Conservation (phyloP, 2,329 filamentous ascomycete genomes). For the Penicillium brevicompactum region DNA sequence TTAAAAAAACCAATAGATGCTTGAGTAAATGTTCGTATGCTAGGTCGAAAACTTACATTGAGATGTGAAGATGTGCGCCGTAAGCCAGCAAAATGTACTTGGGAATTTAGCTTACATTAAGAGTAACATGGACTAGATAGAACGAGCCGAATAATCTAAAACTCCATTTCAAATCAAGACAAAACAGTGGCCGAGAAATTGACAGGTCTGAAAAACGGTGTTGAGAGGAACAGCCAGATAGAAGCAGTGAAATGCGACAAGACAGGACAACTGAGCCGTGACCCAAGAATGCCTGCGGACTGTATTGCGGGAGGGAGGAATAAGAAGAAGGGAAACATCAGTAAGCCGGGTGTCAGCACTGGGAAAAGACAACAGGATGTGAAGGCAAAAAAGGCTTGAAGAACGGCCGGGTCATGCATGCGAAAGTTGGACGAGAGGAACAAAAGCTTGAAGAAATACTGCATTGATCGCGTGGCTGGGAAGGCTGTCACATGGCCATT, state of each 20-base stretch:
- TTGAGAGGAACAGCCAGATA: slow-evolving; percentile 8
- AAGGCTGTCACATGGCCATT: slow-evolving; percentile 78
- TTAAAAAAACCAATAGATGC: not conserved
- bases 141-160: slow-evolving; percentile 6
- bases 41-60: not conserved
- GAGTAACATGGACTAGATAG: not conserved
- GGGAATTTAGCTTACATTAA: slow-evolving; percentile 6
- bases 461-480: slow-evolving; percentile 5
- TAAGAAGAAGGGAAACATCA: slow-evolving; percentile 6
- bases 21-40: not conserved
- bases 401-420: slow-evolving; percentile 23
- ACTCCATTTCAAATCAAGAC: slow-evolving; percentile 6
- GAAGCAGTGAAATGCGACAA: slow-evolving; percentile 2
- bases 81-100: not conserved
- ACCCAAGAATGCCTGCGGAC: not conserved
- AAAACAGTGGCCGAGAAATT: not conserved
- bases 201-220: slow-evolving; percentile 1
- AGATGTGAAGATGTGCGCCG: too few relatives aligned
- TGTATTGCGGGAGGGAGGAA: not conserved
- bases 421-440: slow-evolving; percentile 2
- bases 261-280: not conserved
- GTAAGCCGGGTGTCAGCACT: slow-evolving; percentile 11
- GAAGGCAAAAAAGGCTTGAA: slow-evolving; percentile 15
- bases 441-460: slow-evolving; percentile 5
- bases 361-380: not conserved